Base-by-base conservation (phyloP, 106 monocot genomes). In the Allium sativum region DNA sequence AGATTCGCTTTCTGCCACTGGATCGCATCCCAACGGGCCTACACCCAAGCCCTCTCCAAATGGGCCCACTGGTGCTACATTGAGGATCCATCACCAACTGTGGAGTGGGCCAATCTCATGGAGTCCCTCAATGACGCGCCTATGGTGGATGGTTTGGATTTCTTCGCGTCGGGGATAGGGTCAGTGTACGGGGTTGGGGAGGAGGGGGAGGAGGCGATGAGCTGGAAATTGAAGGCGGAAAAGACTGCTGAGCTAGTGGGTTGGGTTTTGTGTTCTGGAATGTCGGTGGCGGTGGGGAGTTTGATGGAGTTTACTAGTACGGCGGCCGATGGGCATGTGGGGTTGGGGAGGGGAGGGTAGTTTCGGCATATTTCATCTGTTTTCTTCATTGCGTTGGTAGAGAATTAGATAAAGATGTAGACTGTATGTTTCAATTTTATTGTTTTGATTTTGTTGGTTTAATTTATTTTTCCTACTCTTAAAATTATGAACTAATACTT, bases 141-240 rank as follows among this genome's bases (percentile, higher is more conserved):
- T 68, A 90, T 75, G 21, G 58, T 90, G 55, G 95, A 96, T 42
- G 90, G 90, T 4, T 70, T 96, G 44, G 95, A 96, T 61, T 84
- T 96, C 70, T 87, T 96, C 58, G 87, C 87, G 16, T 86, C 95
- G 9, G 95, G 95, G 18, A 79, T 96, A 44, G 84, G 60, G 40
- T 84, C 94, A 16, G 81, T 84, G 53, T 70, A 75, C 15, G 55
- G 56, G 1, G 59, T 61, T 22, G 62, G 58, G 67, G 72, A 58
- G 74, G 52, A 59, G 59, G 72, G 71, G 66, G 76, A 57, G 55
- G 75, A 15, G 44, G 15, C 9, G 10, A 21, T 18, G 17, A 16
- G 45, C 17, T 18, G 21, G 17, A 8, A 0, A 52, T 44, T 44
- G 53, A 65, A 52, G 31, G 64, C 31, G 65, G 65, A 61, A 46